Evolutionary conservation across 2,329 filamentous ascomycete genomes (phyloP).

Genomic region (Apiospora sp.): DNA sequence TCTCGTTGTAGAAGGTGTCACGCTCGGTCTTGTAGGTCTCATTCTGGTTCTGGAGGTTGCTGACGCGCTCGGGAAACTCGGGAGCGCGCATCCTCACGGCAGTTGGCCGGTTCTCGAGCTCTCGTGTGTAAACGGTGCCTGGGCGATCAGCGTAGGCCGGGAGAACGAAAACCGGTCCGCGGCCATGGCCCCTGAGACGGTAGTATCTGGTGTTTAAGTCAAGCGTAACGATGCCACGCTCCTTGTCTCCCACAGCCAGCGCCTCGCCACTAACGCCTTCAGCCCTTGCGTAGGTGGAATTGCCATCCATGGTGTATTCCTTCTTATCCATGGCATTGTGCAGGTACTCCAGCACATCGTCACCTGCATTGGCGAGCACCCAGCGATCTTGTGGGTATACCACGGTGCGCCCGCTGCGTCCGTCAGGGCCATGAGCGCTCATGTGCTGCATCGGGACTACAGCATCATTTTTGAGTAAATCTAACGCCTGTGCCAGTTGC

Average conservation of each 20-base stretch:
- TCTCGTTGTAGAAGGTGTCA: slow-evolving; percentile 19
- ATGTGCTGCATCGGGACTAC: slow-evolving; percentile 60
- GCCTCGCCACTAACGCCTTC: slow-evolving; percentile 53
- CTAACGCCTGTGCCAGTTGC: slow-evolving; percentile 57
- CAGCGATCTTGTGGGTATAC: slow-evolving; percentile 63
- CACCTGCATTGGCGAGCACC: slow-evolving; percentile 61
- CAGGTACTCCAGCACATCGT: slow-evolving; percentile 57
- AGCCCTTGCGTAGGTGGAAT: slow-evolving; percentile 44
- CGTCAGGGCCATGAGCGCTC: slow-evolving; percentile 59
- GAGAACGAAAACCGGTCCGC: slow-evolving; percentile 60
- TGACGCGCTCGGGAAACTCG: slow-evolving; percentile 29
- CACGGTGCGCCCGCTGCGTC: slow-evolving; percentile 61
- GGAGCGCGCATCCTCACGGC: slow-evolving; percentile 41
- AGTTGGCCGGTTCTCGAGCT: slow-evolving; percentile 54
- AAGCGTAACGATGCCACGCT: slow-evolving; percentile 56
- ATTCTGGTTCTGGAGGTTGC: slow-evolving; percentile 36
- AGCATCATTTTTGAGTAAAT: slow-evolving; percentile 59
- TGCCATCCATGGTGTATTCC: slow-evolving; percentile 50
- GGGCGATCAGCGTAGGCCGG: slow-evolving; percentile 59
- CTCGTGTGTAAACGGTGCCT: slow-evolving; percentile 50
- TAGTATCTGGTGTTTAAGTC: slow-evolving; percentile 62
- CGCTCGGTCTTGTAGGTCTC: slow-evolving; percentile 19
- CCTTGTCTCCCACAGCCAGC: slow-evolving; percentile 41
- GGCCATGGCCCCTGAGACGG: slow-evolving; percentile 54
- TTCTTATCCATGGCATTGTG: slow-evolving; percentile 55